Evolutionary conservation across 805 yeast genomes (phyloP).

Genomic region (Lipomyces yamanashiensis): DNA sequence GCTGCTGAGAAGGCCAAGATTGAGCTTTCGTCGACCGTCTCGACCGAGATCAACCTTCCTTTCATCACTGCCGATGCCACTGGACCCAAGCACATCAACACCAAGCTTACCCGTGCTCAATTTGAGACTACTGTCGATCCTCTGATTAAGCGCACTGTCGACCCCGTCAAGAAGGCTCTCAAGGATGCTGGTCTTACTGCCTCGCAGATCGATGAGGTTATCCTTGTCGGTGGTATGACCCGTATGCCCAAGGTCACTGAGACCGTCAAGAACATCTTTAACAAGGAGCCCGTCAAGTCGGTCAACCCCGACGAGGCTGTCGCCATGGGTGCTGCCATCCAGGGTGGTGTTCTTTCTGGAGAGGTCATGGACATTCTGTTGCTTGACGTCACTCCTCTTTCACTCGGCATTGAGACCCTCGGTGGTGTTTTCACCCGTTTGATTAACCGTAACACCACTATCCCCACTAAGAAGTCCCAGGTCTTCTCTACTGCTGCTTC

Average conservation of each 20-base stretch:
- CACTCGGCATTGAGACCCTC: slow-evolving; percentile 95
- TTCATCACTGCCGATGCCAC: slow-evolving; percentile 86
- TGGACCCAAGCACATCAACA: slow-evolving; percentile 79
- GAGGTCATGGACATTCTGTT: slow-evolving; percentile 90
- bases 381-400: slow-evolving; percentile 86
- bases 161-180: slow-evolving; percentile 79
- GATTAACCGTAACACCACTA: slow-evolving; percentile 91
- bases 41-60: slow-evolving; percentile 79
- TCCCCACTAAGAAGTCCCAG: slow-evolving; percentile 96
- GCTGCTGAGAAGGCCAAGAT: slow-evolving; percentile 91
- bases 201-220: slow-evolving; percentile 74
- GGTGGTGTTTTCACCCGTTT: slow-evolving; percentile 96
- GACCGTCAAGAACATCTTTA: slow-evolving; percentile 76
- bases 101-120: slow-evolving; percentile 68
- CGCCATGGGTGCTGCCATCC: slow-evolving; percentile 96
- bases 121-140: slow-evolving; percentile 69
- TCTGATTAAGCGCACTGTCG: slow-evolving; percentile 71
- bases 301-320: slow-evolving; percentile 96
- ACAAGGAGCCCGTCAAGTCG: slow-evolving; percentile 83
- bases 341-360: slow-evolving; percentile 95
- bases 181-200: slow-evolving; percentile 75
- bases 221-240: slow-evolving; percentile 89
- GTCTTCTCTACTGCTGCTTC: slow-evolving; percentile 95
- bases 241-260: slow-evolving; percentile 87
- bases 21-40: slow-evolving; percentile 74